phyloP scores from a whole-genome alignment of 495 filamentous ascomycete genomes.

The Aspergillus mulundensis region DNA sequence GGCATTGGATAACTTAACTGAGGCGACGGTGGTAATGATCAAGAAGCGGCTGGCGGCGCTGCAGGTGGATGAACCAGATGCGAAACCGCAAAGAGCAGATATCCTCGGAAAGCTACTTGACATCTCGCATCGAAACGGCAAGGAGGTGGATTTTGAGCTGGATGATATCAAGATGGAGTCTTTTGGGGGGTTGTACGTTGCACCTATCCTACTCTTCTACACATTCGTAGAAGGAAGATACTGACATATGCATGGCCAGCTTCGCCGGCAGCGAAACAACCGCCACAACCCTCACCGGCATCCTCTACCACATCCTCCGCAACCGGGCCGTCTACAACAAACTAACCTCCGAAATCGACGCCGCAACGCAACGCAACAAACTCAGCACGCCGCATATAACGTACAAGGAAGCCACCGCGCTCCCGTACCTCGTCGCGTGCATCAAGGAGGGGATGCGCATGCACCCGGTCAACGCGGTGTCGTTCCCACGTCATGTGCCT shows the following conservation, averaged over 20 bases:
- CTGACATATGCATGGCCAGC: neutral
- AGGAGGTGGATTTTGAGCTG: conserved; percentile 15
- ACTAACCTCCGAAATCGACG: conserved; percentile 54
- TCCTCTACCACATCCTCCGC: conserved; percentile 60
- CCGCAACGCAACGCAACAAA: conserved; percentile 23
- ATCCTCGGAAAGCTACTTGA: conserved; percentile 16
- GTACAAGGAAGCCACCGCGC: conserved; percentile 32
- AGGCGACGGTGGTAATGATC: conserved; percentile 16
- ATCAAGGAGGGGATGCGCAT: conserved; percentile 6
- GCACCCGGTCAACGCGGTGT: conserved; percentile 2
- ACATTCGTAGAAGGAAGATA: too few relatives aligned
- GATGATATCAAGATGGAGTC: conserved; percentile 22
- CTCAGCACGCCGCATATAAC: conserved; percentile 25
- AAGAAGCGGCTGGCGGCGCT: neutral
- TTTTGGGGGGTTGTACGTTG: conserved; percentile 15
- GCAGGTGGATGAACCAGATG: neutral
- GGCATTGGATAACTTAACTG: conserved; percentile 14
- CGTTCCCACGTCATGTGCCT: neutral
- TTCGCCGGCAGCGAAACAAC: conserved; percentile 51
- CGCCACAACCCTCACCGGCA: conserved; percentile 54
- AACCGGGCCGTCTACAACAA: conserved; percentile 42
- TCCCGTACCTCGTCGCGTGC: neutral
- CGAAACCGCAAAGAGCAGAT: conserved; percentile 12
- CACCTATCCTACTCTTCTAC: neutral
- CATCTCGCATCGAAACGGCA: conserved; percentile 11